Evolutionary conservation across 768 basidiomycete genomes (phyloP).

Genomic region (Mycena epipterygia): DNA sequence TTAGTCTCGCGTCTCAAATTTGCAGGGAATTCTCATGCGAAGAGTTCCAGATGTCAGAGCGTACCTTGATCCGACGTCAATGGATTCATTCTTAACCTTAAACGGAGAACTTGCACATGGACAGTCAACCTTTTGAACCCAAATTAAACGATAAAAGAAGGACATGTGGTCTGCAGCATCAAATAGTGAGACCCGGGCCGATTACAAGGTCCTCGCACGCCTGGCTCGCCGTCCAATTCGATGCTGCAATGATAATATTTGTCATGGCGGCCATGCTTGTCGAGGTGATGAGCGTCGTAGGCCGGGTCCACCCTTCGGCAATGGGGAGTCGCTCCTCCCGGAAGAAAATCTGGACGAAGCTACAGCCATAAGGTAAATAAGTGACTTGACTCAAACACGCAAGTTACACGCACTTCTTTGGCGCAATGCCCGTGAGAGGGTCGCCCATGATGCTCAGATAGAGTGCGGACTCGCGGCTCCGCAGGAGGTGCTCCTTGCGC

Average conservation of each 20-base stretch:
- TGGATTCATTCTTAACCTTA: no score
- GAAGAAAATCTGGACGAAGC: slow-evolving; percentile 38
- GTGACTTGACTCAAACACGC: not conserved
- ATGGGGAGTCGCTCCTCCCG: slow-evolving; percentile 36
- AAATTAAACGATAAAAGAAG: not conserved
- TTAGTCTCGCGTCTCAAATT: no score
- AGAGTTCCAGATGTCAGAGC: no score
- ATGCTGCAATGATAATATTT: not conserved
- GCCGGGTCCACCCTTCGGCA: slow-evolving; percentile 33
- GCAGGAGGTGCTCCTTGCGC: slow-evolving; percentile 28
- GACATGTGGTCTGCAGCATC: not conserved
- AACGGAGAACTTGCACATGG: no score
- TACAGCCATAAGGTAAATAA: not conserved
- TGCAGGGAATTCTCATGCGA: no score
- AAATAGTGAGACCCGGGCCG: not conserved
- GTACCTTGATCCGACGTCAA: no score
- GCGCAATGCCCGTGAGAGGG: slow-evolving; percentile 24
- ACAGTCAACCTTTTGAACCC: no score
- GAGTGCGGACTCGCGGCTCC: slow-evolving; percentile 23
- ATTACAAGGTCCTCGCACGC: slow-evolving; percentile 18
- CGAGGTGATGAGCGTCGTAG: slow-evolving; percentile 18
- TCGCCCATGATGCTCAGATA: slow-evolving; percentile 33
- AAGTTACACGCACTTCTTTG: slow-evolving; percentile 27
- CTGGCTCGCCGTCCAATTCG: slow-evolving; percentile 25
- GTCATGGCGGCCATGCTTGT: not conserved